Base-by-base conservation (phyloP, 2,329 filamentous ascomycete genomes). In the Talaromyces islandicus region DNA sequence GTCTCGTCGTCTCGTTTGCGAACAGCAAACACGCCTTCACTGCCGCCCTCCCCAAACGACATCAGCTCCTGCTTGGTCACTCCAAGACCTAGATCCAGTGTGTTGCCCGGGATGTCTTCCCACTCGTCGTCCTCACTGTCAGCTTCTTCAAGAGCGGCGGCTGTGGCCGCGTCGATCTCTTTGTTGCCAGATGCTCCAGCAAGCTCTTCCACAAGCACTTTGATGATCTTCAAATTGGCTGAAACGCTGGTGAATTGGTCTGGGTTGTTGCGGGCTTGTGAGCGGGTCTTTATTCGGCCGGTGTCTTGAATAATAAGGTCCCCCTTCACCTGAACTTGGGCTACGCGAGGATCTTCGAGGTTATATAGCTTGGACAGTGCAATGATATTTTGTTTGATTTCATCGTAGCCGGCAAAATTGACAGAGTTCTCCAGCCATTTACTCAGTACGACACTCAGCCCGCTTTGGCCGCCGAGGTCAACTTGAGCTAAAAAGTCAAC, bases 361-460 rank as follows among this genome's bases (percentile, higher is more conserved):
- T 88, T 88, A 74, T 94, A 97, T 2, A 99, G 80, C 71, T 95
- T 96, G 0, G 92, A 92, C 2, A 99, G 83, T 6, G 94, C 94
- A 67, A 96, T 93, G 61, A 97, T 91, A 70, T 97, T 99, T 75
- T 97, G 91, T 67, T 92, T 86, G 67, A 97, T 97, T 74, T 97
- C 93, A 68, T 97, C 92, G 68, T 97, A 99, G 12, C 94, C 94
- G n/a, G 92, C 92, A 76, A 99, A 99, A 74, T 89, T 96, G 74
- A 96, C 85, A 4, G 92, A 96, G 75, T 97, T 96, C 78, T 97
- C 94, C 0, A 99, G 81, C 94, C 94, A 99, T 77, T 97, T 97
- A 75, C 87, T 84, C 65, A 97, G 79, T 3, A 99, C 94, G 25
- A 97, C 87, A 64, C 92, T 86, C 7, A 99, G 79, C n/a, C 92